Base-by-base conservation (phyloP, 2,329 filamentous ascomycete genomes). In the Claviceps purpurea region DNA sequence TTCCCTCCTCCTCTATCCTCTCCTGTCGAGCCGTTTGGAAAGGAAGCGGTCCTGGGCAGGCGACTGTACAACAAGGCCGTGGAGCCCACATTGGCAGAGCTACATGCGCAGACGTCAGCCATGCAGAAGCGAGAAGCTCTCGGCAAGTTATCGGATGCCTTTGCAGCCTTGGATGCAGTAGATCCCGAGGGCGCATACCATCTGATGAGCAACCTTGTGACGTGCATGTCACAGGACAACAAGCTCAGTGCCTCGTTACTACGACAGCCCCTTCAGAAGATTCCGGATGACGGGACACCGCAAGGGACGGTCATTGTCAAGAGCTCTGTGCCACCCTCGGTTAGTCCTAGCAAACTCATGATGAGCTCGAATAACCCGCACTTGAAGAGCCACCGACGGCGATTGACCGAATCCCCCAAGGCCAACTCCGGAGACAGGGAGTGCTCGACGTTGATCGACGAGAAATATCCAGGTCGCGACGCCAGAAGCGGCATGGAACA, bases 101-200 rank as follows among this genome's bases (percentile, higher is more conserved):
- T 90, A 2, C 82, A 94, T 61, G 86, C 89, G n/a, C 87, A 91
- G 52, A 95, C 78, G 1, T 79, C 77, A 4, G 71, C 65, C 2
- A 68, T 76, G 61, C 70, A 71, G 55, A 94, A 93, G 65, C 79
- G 90, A 39, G 89, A 95, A 60, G 89, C 89, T 0, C 76, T 97
- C 34, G 87, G 86, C 2, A 81, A 82, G 56, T 75, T 96, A 13
- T 88, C 87, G 0, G 87, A 95, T 64, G 90, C 91, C 0, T 94
- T 93, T 73, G 85, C 84, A 4, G 78, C 83, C 13, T 76, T 98
- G 37, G 88, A 97, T 65, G 81, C 87, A 45, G 76, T 91, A 34
- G 91, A 98, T 61, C 91, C 91, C 0, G 91, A 96, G 64, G 90
- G 90, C 18, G 81, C 90, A 42, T 93, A 91, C 61, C 82, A 95